Conservation (phyloP, 1,139 yeast species). For the Pichia sp. region DNA sequence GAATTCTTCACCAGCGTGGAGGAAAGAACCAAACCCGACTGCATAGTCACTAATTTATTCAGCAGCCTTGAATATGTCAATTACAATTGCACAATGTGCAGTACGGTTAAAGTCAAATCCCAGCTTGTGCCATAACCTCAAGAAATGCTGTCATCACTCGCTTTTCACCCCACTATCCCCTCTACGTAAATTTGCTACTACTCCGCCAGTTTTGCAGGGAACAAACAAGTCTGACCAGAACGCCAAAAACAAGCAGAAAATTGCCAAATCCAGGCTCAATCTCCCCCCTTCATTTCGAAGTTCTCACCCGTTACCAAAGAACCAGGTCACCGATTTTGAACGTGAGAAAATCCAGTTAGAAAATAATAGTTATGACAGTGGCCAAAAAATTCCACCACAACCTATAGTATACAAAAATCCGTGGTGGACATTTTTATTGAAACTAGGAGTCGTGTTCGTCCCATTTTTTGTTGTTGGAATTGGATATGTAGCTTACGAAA, state of each 20-base stretch:
- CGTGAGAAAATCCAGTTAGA: slow-evolving; percentile 9
- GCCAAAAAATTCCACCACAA: background rate
- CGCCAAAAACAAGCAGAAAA: background rate
- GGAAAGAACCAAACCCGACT: too few relatives aligned
- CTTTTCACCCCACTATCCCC: background rate
- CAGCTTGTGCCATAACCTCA: too few relatives aligned
- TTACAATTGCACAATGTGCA: too few relatives aligned
- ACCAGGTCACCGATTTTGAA: slow-evolving; percentile 15
- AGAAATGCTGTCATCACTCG: too few relatives aligned
- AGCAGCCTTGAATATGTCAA: too few relatives aligned
- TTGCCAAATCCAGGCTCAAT: slow-evolving; percentile 9
- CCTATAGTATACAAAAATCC: slow-evolving; percentile 14
- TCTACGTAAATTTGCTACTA: background rate
- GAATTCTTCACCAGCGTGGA: too few relatives aligned
- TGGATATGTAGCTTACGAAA: slow-evolving; percentile 28
- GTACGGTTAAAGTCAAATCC: too few relatives aligned
- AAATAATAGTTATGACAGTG: background rate
- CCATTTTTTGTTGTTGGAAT: slow-evolving; percentile 20
- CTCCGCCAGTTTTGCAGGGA: background rate
- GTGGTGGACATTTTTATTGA: slow-evolving; percentile 19
- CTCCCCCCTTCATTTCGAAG: slow-evolving; percentile 19
- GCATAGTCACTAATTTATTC: too few relatives aligned
- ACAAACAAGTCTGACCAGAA: background rate
- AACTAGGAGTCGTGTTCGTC: slow-evolving; percentile 16
- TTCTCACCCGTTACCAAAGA: slow-evolving; percentile 17